Conservation (phyloP, 2,329 filamentous ascomycete genomes). For the Phyllosticta citriasiana region DNA sequence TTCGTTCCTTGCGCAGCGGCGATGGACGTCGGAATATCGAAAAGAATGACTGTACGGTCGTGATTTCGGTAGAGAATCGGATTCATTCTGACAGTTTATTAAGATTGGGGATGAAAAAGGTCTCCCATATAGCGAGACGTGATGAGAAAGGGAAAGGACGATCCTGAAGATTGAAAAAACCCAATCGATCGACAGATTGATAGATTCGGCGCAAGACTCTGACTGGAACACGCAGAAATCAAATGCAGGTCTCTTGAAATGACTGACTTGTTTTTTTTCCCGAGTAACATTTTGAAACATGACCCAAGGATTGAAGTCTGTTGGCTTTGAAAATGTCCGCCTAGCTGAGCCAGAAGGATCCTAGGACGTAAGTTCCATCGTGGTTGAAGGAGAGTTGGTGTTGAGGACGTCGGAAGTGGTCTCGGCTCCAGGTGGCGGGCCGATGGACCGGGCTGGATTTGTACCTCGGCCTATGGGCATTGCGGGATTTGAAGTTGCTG, state of each 20-base stretch:
- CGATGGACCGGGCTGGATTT: neutral
- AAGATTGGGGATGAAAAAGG: neutral
- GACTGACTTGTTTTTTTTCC: no score
- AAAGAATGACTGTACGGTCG: slow-evolving; percentile 42
- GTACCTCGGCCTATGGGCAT: neutral
- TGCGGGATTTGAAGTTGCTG: neutral
- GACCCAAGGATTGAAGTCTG: no score
- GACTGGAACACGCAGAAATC: no score
- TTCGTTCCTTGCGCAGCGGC: slow-evolving; percentile 52
- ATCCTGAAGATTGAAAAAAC: no score
- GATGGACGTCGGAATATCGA: slow-evolving; percentile 63
- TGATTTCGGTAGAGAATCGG: slow-evolving; percentile 45
- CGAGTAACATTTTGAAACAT: no score
- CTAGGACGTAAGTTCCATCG: neutral
- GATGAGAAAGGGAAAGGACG: no score
- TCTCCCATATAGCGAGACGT: no score
- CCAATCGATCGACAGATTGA: no score
- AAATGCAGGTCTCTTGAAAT: no score
- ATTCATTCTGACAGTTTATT: neutral
- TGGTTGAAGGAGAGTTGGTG: neutral
- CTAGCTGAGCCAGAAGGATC: no score
- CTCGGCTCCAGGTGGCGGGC: neutral
- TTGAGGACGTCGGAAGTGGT: neutral
- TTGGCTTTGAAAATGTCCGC: no score
- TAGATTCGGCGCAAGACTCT: no score